Conservation (phyloP, 1,284 basidiomycete genomes). For the Cryptococcus floricola region DNA sequence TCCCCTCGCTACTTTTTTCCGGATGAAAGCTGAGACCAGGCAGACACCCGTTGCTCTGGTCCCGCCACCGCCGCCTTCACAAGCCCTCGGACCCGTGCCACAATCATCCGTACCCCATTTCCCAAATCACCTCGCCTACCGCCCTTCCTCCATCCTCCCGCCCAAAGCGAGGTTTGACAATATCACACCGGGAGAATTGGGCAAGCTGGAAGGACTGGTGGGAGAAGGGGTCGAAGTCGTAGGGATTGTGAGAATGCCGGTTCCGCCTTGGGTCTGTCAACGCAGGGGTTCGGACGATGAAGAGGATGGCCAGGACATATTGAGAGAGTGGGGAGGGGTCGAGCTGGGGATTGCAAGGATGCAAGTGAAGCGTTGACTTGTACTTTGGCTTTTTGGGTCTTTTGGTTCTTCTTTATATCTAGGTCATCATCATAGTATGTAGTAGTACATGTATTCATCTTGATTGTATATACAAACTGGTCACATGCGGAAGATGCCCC, state of each 20-base stretch:
- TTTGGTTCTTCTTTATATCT: too few species aligned
- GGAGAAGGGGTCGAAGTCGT: constrained; percentile 36
- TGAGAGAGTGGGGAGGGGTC: constrained; percentile 31
- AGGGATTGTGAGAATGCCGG: constrained; percentile 40
- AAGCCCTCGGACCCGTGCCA: constrained; percentile 8
- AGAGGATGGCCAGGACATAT: constrained; percentile 22
- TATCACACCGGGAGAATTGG: constrained; percentile 6
- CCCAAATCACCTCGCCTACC: constrained; percentile 44
- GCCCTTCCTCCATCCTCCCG: constrained; percentile 26
- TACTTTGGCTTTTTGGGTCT: neutral
- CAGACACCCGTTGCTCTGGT: constrained; percentile 32
- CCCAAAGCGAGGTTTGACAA: constrained; percentile 22
- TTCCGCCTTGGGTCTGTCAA: constrained; percentile 5
- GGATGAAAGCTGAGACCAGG: neutral
- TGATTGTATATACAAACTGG: neutral
- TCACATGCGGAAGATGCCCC: constrained; percentile 88
- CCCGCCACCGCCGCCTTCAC: constrained; percentile 13
- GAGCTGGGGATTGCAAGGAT: constrained; percentile 27
- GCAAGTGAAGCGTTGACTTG: constrained; percentile 4
- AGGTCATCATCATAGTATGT: too few species aligned
- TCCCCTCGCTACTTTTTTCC: neutral
- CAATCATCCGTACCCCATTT: constrained; percentile 33
- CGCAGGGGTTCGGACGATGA: constrained; percentile 6
- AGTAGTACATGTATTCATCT: too few species aligned
- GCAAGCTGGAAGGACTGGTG: constrained; percentile 19